Evolutionary conservation across 2,329 filamentous ascomycete species (phyloP), one percentile per base, ranked within the genome.

Genomic region (Talaromyces sp.): DNA sequence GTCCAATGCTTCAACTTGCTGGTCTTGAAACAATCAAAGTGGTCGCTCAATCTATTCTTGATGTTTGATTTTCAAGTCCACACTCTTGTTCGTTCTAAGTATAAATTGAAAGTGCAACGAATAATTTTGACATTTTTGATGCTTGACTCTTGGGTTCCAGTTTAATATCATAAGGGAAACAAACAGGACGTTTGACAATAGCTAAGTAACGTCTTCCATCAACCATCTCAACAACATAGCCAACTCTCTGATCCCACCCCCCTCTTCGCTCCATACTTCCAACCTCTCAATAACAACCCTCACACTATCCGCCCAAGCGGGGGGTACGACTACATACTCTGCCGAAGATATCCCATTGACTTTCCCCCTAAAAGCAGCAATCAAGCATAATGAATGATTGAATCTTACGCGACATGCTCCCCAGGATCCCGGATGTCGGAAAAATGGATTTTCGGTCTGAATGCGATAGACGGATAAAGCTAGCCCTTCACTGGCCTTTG

Each of bases 1-100:
- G 85, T 0, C 84, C 84, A 0, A 77, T 76, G 27, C 65, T 86
- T 65, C 83, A 78, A 69, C 67, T 72, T 1, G 71, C 76, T 50
- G 82, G 80, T 1, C 80, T 81, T 73, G 71, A 72, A 37, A 54
- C 2, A 2, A 35, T 54, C 27, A 54, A 35, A 19, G 50, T 35
- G 3, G 50, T 54, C 9, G 50, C 50, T 54, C 27, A 35, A 35
- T 54, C 50, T 31, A 54, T 54, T 54, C 50, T 54, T 33, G 25
- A 27, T 54, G 13, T 35, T 17, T 35, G 22, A 52, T 27, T 11
- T 45, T 22, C 5, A 33, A 52, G 15, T 52, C 49, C 25, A 52
- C 13, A 17, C n/a, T 52, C 49, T 52, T 52, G 49, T 45, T 6
- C 11, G 43, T 19, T 22, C 7, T 22, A 45, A 9, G 19, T 22